Conservation (phyloP, 257 asterid species). For the Catharanthus roseus region DNA sequence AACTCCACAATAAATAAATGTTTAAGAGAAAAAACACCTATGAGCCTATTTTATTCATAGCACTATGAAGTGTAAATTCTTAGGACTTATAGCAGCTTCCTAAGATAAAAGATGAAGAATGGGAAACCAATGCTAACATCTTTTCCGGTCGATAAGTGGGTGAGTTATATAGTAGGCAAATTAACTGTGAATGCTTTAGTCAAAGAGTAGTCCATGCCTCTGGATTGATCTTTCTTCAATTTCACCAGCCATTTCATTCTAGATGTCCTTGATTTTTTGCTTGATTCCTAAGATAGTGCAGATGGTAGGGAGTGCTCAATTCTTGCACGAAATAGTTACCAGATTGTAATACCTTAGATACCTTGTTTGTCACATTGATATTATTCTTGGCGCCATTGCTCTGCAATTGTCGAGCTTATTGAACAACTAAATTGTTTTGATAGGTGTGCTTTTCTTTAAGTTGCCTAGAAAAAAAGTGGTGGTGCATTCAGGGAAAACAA, state of each 20-base stretch:
- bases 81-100: too few relatives aligned
- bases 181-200: not conserved
- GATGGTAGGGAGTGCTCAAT: not conserved
- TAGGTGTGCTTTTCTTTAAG: not conserved
- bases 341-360: too few relatives aligned
- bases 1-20: too few relatives aligned
- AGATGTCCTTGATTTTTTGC: not conserved
- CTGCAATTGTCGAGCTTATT: not conserved
- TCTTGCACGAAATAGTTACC: not conserved
- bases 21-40: too few relatives aligned
- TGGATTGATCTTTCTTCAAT: not conserved
- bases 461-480: not conserved
- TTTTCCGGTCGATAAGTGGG: too few relatives aligned
- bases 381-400: not conserved
- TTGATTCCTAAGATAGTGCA: not conserved
- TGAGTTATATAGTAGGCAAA: not conserved
- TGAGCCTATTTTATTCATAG: too few relatives aligned
- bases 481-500: not conserved
- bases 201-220: not conserved
- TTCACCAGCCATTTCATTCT: not conserved
- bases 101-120: too few relatives aligned
- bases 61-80: too few relatives aligned
- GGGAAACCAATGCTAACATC: too few relatives aligned
- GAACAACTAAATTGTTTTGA: not conserved
- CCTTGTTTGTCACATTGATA: not conserved